phyloP scores from a whole-genome alignment of 192 early-diverging fungal genomes.

The Linnemannia hyalina region DNA sequence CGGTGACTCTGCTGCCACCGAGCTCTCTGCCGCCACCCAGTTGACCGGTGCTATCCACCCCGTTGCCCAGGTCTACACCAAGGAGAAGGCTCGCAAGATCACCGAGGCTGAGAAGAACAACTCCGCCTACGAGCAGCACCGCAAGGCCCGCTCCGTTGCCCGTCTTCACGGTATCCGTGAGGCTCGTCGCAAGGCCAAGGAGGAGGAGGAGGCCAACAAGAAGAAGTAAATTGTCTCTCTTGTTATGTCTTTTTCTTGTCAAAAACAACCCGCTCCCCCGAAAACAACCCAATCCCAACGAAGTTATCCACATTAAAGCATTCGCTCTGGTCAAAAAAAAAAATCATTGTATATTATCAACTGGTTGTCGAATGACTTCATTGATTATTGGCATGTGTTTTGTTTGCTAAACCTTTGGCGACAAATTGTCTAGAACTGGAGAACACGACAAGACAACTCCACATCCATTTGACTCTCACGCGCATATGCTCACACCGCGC shows the following conservation, averaged over 20 bases:
- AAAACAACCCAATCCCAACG: background rate
- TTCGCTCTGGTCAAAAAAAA: slow-evolving; percentile 20
- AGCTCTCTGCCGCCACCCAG: slow-evolving; percentile 72
- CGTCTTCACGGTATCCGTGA: slow-evolving; percentile 84
- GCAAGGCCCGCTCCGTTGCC: slow-evolving; percentile 82
- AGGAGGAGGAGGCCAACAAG: slow-evolving; percentile 86
- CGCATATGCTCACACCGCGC: background rate
- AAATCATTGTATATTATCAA: background rate
- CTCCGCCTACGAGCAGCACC: slow-evolving; percentile 79
- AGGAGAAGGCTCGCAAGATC: slow-evolving; percentile 67
- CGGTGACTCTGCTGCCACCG: slow-evolving; percentile 73
- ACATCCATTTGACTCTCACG: background rate
- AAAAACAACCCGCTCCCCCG: background rate
- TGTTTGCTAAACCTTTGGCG: background rate
- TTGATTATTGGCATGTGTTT: background rate
- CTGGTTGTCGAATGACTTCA: background rate
- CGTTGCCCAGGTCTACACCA: slow-evolving; percentile 68
- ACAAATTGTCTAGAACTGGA: background rate
- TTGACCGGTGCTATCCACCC: slow-evolving; percentile 75
- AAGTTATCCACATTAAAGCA: slow-evolving; percentile 8
- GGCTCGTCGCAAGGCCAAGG: slow-evolving; percentile 82
- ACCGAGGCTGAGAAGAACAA: slow-evolving; percentile 64
- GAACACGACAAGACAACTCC: background rate
- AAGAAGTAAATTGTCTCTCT: slow-evolving; percentile 64
- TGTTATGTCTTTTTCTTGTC: background rate